A percentile compares a stretch with the other conserved stretches of the same genome.
Conservation (phyloP, 2,329 filamentous ascomycete genomes). For the Colletotrichum sp. region DNA sequence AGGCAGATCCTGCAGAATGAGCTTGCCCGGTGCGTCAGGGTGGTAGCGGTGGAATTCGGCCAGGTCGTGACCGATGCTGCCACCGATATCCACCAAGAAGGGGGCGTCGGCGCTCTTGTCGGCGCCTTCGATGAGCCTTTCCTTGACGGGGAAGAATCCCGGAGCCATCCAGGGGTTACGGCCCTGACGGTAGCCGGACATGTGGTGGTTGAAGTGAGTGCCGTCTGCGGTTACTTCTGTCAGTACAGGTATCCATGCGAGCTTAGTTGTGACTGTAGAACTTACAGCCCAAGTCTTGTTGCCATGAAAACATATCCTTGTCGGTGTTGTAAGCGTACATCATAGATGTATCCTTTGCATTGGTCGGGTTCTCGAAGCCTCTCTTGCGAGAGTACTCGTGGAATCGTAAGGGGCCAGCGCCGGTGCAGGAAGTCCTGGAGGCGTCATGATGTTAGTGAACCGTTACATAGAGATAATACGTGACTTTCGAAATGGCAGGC, state of each 20-base stretch:
- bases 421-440: background rate
- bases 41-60: constrained; percentile 37
- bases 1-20: constrained; percentile 54
- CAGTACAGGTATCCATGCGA: background rate
- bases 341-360: constrained; percentile 31
- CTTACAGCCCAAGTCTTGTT: constrained; percentile 24
- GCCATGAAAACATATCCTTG: constrained; percentile 40
- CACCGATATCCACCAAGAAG: constrained; percentile 40
- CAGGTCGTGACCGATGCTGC: constrained; percentile 39
- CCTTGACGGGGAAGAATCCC: constrained; percentile 34
- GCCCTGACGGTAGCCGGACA: constrained; percentile 39
- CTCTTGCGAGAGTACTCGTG: constrained; percentile 33
- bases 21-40: constrained; percentile 30
- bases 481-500: fast-evolving
- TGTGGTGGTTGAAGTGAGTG: constrained; percentile 41
- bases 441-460: background rate
- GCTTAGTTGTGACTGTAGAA: background rate
- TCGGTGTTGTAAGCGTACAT: constrained; percentile 38
- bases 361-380: constrained; percentile 33
- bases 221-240: background rate
- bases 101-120: constrained; percentile 24
- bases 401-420: constrained; percentile 29
- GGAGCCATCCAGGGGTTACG: constrained; percentile 37
- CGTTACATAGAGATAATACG: background rate
- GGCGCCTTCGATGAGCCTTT: constrained; percentile 32